Evolutionary conservation across 208 protist genomes (phyloP), one percentile per base, ranked within the genome.

Genomic region (Crithidia acanthocephali): DNA sequence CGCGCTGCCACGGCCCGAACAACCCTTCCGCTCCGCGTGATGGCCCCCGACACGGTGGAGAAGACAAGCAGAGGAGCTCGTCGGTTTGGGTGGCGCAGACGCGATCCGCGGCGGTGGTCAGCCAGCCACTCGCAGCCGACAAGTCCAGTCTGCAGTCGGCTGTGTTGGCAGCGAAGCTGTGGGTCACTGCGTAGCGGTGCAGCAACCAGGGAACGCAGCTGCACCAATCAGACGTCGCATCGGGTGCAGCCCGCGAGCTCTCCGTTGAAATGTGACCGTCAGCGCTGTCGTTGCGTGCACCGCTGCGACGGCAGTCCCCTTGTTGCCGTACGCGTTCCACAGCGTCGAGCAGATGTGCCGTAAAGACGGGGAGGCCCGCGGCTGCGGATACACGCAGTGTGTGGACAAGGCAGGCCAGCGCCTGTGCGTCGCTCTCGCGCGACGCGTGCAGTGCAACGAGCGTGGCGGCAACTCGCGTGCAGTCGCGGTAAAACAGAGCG

Each of bases 141-240:
- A 63, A 77, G 22, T 58, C 35, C n/a, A 58, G 30, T n/a, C 58
- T 7, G 1, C 2, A 3, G 18, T 32, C 20, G n/a, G 2, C 2
- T 23, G 33, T 4, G 1, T 5, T 20, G 0, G 11, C 3, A 2
- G 0, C 35, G 2, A 25, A 9, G 16, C 56, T 22, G 15, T 59
- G 32, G n/a, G 68, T 28, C 0, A 50, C 59, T 3, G 47, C 52
- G 58, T 72, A 77, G 25, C 63, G 48, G 58, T 71, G 56, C 57
- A 77, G 64, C 25, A 77, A 64, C 72, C 72, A 77, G 37, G 72
- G 72, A 51, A 72, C 64, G 44, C 72, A 77, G 23, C 72, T 77
- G 40, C 58, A 48, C 72, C 72, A 77, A 8, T 5, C 4, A 35
- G 37, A n/a, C 44, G 42, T n/a, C n/a, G 48, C 18, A 22, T 10